Percentiles rank a stretch among this genome's conserved stretches.
Evolutionary conservation across 2,329 filamentous ascomycete species (phyloP).

Genomic region (Aspergillus jensenii): DNA sequence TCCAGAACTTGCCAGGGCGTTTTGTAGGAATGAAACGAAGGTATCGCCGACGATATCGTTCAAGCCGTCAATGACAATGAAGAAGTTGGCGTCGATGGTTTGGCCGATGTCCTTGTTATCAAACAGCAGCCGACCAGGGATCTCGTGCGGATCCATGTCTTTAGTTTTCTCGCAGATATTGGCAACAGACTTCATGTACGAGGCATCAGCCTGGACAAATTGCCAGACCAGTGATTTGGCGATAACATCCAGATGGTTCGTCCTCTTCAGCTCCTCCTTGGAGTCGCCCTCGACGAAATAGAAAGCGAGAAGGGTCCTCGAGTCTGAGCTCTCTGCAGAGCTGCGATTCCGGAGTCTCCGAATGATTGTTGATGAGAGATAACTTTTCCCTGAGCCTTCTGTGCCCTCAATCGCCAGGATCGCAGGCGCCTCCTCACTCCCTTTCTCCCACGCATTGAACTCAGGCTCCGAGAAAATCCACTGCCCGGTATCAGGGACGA

Average conservation of each 20-base stretch:
- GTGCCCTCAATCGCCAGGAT: conserved; percentile 17
- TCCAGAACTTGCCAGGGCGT: background rate
- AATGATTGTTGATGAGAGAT: conserved; percentile 17
- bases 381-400: conserved; percentile 19
- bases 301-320: conserved; percentile 14
- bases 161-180: conserved; percentile 11
- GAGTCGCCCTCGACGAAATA: conserved; percentile 21
- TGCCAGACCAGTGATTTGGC: conserved; percentile 21
- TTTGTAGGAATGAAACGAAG: conserved; percentile 21
- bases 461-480: conserved; percentile 17
- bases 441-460: conserved; percentile 14
- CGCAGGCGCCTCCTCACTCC: background rate
- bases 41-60: conserved; percentile 40
- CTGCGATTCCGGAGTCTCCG: conserved; percentile 11
- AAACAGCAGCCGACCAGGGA: conserved; percentile 12
- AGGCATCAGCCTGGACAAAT: conserved; percentile 15
- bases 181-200: conserved; percentile 20
- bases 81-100: conserved; percentile 28
- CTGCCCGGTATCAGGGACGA: conserved; percentile 14
- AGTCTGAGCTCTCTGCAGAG: conserved; percentile 10
- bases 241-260: conserved; percentile 15
- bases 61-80: conserved; percentile 51
- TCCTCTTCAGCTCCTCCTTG: conserved; percentile 15
- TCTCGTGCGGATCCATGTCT: conserved; percentile 18
- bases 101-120: conserved; percentile 11